Evolutionary conservation across 306 rosid species (phyloP).

Genomic region (Cicer chorassanicum): DNA sequence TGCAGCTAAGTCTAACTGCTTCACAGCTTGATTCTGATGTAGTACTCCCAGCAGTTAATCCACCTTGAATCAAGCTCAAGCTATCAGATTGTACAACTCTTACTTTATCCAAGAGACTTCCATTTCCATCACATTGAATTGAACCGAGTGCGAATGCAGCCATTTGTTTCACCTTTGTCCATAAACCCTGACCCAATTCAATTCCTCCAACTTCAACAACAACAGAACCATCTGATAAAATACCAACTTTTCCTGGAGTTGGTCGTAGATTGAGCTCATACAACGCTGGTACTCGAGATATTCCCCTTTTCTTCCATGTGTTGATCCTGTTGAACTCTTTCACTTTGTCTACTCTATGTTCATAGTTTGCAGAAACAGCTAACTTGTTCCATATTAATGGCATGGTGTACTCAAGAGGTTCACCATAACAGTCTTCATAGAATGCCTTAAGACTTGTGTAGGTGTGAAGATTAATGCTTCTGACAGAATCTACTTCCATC

Average conservation of each 20-base stretch:
- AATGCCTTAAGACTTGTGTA: conserved; percentile 62
- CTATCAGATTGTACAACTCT: conserved; percentile 79
- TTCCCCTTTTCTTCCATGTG: conserved; percentile 77
- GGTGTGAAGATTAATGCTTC: conserved; percentile 71
- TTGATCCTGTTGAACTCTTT: conserved; percentile 63
- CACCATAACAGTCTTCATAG: conserved; percentile 56
- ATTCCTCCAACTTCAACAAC: conserved; percentile 91
- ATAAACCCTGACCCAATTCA: conserved; percentile 91
- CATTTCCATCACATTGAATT: conserved; percentile 54
- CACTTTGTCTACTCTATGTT: conserved; percentile 56
- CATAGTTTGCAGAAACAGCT: conserved; percentile 58
- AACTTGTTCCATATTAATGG: conserved; percentile 77
- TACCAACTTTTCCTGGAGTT: conserved; percentile 78
- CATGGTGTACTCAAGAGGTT: conserved; percentile 73
- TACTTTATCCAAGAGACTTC: conserved; percentile 62
- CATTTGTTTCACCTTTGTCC: conserved; percentile 92
- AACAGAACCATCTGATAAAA: conserved; percentile 72
- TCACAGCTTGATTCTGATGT: conserved; percentile 89
- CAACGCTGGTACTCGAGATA: conserved; percentile 72
- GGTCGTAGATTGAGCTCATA: conserved; percentile 45
- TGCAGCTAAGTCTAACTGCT: conserved; percentile 76
- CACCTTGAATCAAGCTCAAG: conserved; percentile 82
- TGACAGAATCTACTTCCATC: conserved; percentile 66
- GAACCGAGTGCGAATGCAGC: conserved; percentile 67
- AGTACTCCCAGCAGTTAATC: conserved; percentile 80